These are phyloP conservation scores for Cyclotella baltica DNA, from an alignment of 108 stramenopile genomes.

Conservation along the genomic window DNA sequence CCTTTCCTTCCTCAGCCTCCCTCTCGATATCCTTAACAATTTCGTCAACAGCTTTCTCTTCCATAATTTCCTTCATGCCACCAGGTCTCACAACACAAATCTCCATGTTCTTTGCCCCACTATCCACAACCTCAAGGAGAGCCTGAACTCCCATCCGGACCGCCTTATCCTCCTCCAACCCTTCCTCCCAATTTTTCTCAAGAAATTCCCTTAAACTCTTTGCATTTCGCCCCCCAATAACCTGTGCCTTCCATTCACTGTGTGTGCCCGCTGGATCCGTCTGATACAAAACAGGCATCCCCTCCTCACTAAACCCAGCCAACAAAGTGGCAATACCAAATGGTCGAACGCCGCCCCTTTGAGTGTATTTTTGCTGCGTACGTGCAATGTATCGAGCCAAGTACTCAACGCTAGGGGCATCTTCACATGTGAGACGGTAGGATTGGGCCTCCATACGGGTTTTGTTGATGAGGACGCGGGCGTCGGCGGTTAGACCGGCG, in stretches of 20 bases:
- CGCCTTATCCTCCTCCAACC: constrained; percentile 84
- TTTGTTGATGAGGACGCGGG: constrained; percentile 96
- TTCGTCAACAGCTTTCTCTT: constrained; percentile 79
- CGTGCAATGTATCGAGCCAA: constrained; percentile 96
- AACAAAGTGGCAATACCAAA: constrained; percentile 96
- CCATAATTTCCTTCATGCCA: constrained; percentile 76
- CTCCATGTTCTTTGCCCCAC: constrained; percentile 99
- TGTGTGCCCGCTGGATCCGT: constrained; percentile 99
- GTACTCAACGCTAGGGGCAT: constrained; percentile 98
- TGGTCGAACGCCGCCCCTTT: constrained; percentile 98
- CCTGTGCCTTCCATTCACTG: constrained; percentile 98
- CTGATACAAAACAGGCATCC: constrained; percentile 88
- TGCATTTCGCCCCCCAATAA: constrained; percentile 96
- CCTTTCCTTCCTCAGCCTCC: constrained; percentile 74
- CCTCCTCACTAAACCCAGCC: constrained; percentile 87
- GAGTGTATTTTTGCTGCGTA: constrained; percentile 99
- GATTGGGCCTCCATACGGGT: constrained; percentile 96
- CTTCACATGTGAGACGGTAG: constrained; percentile 99
- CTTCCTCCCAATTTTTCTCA: constrained; percentile 96
- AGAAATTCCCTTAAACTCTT: constrained; percentile 97
- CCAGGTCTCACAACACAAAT: constrained; percentile 83
- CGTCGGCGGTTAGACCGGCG: constrained; percentile 99
- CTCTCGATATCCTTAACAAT: constrained; percentile 91
- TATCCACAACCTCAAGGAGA: constrained; percentile 98
- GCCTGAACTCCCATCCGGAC: constrained; percentile 93